Conservation (phyloP, 805 yeast genomes). For the Teunomyces atbi region DNA sequence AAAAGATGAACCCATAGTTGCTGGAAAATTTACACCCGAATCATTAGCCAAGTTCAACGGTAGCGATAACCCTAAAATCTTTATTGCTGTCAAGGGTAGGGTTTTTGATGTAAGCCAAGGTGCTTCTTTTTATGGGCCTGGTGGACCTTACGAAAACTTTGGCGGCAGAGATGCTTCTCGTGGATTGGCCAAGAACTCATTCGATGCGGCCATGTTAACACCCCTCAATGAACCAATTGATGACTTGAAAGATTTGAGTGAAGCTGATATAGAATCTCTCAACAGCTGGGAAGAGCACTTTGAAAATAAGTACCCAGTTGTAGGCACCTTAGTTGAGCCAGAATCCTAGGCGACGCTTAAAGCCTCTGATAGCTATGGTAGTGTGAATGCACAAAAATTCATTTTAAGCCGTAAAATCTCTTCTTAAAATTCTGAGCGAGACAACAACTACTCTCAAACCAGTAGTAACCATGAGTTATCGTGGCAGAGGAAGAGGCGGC, state of each 20-base stretch:
- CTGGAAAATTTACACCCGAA: conserved; percentile 66
- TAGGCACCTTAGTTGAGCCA: conserved; percentile 60
- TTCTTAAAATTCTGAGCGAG: conserved; percentile 1
- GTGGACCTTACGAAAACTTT: conserved; percentile 90
- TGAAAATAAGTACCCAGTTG: conserved; percentile 72
- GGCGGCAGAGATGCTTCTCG: conserved; percentile 96
- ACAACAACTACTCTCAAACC: conserved; percentile 3
- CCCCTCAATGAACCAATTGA: conserved; percentile 80
- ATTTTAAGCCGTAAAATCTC: neutral
- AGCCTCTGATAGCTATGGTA: neutral
- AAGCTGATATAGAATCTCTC: conserved; percentile 62
- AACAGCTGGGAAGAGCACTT: conserved; percentile 87
- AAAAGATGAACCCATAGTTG: conserved; percentile 32
- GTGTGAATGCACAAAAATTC: conserved; percentile 4
- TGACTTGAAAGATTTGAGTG: conserved; percentile 55
- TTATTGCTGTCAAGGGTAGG: conserved; percentile 79
- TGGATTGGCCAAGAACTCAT: conserved; percentile 86
- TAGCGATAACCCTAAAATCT: conserved; percentile 72
- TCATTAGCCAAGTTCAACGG: conserved; percentile 79
- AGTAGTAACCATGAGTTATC: conserved; percentile 32
- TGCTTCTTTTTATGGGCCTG: conserved; percentile 88
- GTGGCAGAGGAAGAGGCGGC: conserved; percentile 32
- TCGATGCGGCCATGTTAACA: conserved; percentile 65
- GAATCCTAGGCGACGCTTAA: neutral
- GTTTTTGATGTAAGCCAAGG: conserved; percentile 84